phyloP scores from a whole-genome alignment of 2,329 filamentous ascomycete genomes.

The Alternaria triticimaculans region DNA sequence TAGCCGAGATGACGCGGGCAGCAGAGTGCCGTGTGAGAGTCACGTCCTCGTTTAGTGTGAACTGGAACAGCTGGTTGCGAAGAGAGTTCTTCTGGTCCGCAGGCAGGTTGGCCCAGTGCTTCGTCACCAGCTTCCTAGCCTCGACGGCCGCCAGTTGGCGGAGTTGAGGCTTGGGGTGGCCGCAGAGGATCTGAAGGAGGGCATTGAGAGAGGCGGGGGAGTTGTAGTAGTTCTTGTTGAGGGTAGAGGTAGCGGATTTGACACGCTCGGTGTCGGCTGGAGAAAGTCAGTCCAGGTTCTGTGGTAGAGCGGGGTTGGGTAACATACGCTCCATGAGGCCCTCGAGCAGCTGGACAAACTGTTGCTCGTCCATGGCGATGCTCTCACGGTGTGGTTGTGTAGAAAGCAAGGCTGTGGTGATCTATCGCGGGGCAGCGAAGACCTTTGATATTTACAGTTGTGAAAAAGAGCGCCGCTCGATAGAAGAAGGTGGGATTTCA shows the following conservation, averaged over 20 bases:
- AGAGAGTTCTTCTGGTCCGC: conserved; percentile 79
- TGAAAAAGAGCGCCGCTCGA: conserved; percentile 19
- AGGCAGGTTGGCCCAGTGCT: conserved; percentile 82
- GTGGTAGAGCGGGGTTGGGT: conserved; percentile 1
- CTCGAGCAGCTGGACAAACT: conserved; percentile 86
- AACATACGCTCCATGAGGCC: conserved; percentile 84
- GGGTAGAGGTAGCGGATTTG: conserved; percentile 86
- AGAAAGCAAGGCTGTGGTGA: conserved; percentile 30
- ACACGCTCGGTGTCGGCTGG: conserved; percentile 76
- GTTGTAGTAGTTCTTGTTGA: conserved; percentile 93
- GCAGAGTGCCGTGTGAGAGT: conserved; percentile 82
- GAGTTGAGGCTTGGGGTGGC: conserved; percentile 72
- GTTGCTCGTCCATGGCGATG: conserved; percentile 74
- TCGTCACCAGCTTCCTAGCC: conserved; percentile 78
- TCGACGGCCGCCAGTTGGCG: conserved; percentile 93
- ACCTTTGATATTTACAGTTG: conserved; percentile 26
- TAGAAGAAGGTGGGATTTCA: conserved; percentile 26
- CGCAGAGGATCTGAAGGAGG: conserved; percentile 86
- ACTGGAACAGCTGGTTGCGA: conserved; percentile 82
- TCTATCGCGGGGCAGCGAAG: conserved; percentile 30
- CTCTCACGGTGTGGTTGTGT: conserved; percentile 27
- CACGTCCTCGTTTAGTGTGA: conserved; percentile 79
- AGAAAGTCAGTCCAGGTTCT: conserved; percentile 42
- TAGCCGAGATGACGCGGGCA: conserved; percentile 84
- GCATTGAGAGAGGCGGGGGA: conserved; percentile 82